Evolutionary conservation across 768 basidiomycete species (phyloP), one percentile per base, ranked within the genome.

Genomic region (Suillus bovinus): DNA sequence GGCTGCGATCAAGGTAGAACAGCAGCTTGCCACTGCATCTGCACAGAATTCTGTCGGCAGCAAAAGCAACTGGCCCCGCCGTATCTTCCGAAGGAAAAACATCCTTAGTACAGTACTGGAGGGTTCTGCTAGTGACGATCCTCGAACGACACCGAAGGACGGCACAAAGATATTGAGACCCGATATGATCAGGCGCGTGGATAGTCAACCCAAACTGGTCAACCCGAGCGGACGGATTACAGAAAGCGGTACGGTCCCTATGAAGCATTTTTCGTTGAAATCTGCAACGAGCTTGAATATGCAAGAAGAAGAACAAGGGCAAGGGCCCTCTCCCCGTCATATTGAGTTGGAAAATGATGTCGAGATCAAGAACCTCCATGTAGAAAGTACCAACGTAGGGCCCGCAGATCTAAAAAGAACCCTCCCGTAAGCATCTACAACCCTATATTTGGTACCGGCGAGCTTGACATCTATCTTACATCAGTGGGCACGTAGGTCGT

Each of bases 101-200:
- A 24, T 9, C 33, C 59, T 71, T 58, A 70, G 72, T 22, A 68
- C 70, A 4, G 72, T 74, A 6, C 42, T 61, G 4, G 76, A 76
- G 59, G 66, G 61, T 13, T 52, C 56, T 33, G 3, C 62, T 16
- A 67, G 60, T 22, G 67, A 70, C 5, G 69, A 71, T 8, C 62
- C 58, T 52, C 55, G 54, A 16, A 65, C 60, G 14, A 60, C 68
- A 24, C 57, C 65, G 1, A 60, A 73, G 27, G 81, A 75, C 14
- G 47, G 7, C 0, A 53, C 59, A 8, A 68, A 31, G 59, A 76
- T 68, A 58, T 62, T 94, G 7, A 76, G 83, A 54, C 78, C 89
- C 29, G 86, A 91, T 60, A 93, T 93, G 91, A 93, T 94, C 61
- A 82, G 85, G 34, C 80, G 91, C 56, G 81, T 89, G 79, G 84